Conservation (phyloP, 164 flowering plant species). For the Brasenia schreberi region DNA sequence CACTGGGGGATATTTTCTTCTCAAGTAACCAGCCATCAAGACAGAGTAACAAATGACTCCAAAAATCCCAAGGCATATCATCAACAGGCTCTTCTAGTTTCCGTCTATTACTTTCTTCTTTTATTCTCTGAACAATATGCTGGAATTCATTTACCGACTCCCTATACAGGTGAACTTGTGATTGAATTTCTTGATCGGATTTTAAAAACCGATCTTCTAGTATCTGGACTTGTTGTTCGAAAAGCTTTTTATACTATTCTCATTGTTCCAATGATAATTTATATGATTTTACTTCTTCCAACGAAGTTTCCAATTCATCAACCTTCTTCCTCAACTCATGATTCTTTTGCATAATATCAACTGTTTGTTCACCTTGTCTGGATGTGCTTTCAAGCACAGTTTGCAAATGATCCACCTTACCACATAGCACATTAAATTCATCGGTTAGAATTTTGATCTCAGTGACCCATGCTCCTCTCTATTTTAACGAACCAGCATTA, state of each 20-base stretch:
- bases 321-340: constrained; percentile 76
- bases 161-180: constrained; percentile 67
- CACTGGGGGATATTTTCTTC: constrained; percentile 53
- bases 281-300: constrained; percentile 51
- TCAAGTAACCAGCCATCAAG: constrained; percentile 89
- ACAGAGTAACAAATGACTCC: constrained; percentile 73
- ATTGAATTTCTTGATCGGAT: constrained; percentile 74
- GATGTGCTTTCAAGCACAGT: constrained; percentile 58
- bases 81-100: constrained; percentile 44
- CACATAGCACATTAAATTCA: no score
- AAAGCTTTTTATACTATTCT: constrained; percentile 47
- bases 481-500: no score
- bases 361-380: constrained; percentile 78
- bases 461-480: no score
- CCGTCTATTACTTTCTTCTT: constrained; percentile 59
- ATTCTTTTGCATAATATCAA: constrained; percentile 55
- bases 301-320: constrained; percentile 64
- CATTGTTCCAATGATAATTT: constrained; percentile 51
- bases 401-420: constrained; percentile 65
- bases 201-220: constrained; percentile 73
- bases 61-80: constrained; percentile 88
- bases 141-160: constrained; percentile 82
- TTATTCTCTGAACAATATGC: constrained; percentile 47
- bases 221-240: constrained; percentile 69
- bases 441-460: no score